Evolutionary conservation across 2,329 filamentous ascomycete species (phyloP).

Genomic region (Pestalotiopsis sp.): DNA sequence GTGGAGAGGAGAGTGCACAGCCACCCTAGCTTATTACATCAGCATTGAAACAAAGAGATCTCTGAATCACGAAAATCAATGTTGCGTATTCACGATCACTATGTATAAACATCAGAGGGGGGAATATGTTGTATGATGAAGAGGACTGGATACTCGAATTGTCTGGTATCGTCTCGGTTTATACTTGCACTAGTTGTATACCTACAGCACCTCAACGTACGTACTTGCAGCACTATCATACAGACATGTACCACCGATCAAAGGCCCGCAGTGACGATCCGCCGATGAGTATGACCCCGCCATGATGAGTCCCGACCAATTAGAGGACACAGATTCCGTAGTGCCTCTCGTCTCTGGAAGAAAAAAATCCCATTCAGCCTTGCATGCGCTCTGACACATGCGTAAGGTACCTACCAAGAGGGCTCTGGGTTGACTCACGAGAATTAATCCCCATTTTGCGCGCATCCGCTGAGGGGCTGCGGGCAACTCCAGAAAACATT

Average conservation of each 20-base stretch:
- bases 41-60: not conserved
- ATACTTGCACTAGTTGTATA: not conserved
- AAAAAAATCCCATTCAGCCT: constrained; percentile 14
- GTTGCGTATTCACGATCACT: not conserved
- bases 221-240: not conserved
- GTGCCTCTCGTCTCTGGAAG: not conserved
- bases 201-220: not conserved
- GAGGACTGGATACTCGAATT: not conserved
- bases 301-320: not conserved
- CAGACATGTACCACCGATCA: not conserved
- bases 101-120: no score
- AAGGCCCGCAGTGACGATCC: not conserved
- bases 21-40: not conserved
- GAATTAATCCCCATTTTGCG: constrained; percentile 11
- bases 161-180: not conserved
- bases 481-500: constrained; percentile 9
- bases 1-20: not conserved
- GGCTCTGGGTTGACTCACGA: constrained; percentile 15
- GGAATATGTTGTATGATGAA: no score
- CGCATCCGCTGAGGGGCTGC: constrained; percentile 10
- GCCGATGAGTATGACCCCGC: not conserved
- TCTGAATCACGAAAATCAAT: not conserved
- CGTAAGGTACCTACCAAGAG: not conserved
- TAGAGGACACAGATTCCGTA: not conserved
- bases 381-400: constrained; percentile 14